A percentile compares a stretch with the other conserved stretches of the same genome.
Evolutionary conservation across 208 protist species (phyloP).

Genomic region (Leishmania lainsoni): DNA sequence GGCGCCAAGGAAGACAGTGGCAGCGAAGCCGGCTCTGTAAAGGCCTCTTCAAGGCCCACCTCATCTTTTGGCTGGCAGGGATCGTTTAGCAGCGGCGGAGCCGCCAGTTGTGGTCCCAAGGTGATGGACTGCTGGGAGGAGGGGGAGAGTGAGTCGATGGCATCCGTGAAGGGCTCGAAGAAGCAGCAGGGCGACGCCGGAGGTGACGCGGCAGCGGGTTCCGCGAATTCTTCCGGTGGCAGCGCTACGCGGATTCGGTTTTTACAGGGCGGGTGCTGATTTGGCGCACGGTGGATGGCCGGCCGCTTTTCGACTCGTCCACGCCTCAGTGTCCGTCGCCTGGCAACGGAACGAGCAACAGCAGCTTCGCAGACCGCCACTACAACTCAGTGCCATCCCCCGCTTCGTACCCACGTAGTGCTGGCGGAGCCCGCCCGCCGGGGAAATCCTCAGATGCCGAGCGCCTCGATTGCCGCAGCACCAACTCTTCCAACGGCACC

Average conservation of each 20-base stretch:
- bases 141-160: not conserved
- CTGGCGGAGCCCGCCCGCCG: not conserved
- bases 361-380: not conserved
- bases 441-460: not conserved
- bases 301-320: constrained; percentile 31
- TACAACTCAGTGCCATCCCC: not conserved
- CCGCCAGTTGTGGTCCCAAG: not conserved
- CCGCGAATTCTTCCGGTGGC: not conserved
- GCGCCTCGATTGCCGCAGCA: constrained; percentile 3
- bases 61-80: not conserved
- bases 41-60: not conserved
- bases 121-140: not conserved
- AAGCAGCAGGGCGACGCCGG: not conserved
- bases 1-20: not conserved
- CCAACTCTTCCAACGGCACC: not conserved
- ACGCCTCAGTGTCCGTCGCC: not conserved
- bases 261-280: constrained; percentile 44
- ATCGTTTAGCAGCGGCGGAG: not conserved
- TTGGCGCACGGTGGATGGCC: constrained; percentile 34
- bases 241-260: constrained; percentile 12
- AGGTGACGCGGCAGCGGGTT: not conserved
- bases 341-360: not conserved
- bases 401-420: not conserved
- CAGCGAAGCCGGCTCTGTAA: not conserved
- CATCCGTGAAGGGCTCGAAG: constrained; percentile 3